phyloP scores from a whole-genome alignment of 73 alveolate species.

The Paraurostyla sp. region DNA sequence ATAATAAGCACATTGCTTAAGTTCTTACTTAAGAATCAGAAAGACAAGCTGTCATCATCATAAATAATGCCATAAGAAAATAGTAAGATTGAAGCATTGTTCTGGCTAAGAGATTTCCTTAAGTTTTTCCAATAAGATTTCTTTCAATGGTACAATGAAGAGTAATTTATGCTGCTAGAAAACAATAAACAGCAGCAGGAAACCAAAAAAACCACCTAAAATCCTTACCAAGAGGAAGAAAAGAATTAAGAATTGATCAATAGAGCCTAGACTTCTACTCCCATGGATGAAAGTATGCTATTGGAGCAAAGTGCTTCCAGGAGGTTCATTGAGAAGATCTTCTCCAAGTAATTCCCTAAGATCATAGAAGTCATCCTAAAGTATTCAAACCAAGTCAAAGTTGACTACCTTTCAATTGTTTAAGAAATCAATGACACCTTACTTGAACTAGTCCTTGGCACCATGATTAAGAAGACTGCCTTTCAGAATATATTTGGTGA shows the following conservation, averaged over 20 bases:
- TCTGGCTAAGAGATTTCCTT: constrained; percentile 72
- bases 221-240: constrained; percentile 26
- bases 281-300: constrained; percentile 35
- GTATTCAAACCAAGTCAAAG: constrained; percentile 37
- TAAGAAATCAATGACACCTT: constrained; percentile 51
- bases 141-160: constrained; percentile 20
- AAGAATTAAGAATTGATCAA: background rate
- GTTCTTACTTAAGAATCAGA: constrained; percentile 59
- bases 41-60: background rate
- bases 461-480: constrained; percentile 46
- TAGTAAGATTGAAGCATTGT: constrained; percentile 35
- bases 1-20: constrained; percentile 50
- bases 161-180: background rate
- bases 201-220: too few relatives aligned
- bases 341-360: constrained; percentile 52
- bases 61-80: background rate
- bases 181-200: background rate
- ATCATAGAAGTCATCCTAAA: constrained; percentile 59
- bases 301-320: constrained; percentile 37
- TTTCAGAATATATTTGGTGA: constrained; percentile 52
- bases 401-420: background rate
- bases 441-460: constrained; percentile 56
- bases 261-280: background rate
- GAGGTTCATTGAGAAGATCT: constrained; percentile 42
- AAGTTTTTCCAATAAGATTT: constrained; percentile 66